phyloP scores from a whole-genome alignment of 164 flowering plant genomes.

The Vitis cinerea region DNA sequence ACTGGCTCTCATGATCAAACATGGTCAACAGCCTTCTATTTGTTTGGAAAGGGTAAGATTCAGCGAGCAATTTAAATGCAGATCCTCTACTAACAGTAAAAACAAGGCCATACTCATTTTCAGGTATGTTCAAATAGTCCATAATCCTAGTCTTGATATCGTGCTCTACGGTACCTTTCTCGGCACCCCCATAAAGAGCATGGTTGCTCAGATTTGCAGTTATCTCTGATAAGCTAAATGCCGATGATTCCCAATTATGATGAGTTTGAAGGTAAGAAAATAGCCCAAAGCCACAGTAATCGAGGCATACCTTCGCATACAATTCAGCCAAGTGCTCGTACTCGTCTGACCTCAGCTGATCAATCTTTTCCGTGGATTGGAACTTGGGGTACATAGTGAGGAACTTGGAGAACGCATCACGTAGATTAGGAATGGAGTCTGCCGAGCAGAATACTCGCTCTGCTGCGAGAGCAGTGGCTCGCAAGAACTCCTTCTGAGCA shows the following conservation, averaged over 20 bases:
- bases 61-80: conserved; percentile 84
- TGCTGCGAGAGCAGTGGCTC: conserved; percentile 64
- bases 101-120: conserved; percentile 85
- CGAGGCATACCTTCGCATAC: conserved; percentile 84
- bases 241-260: conserved; percentile 83
- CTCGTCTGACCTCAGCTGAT: conserved; percentile 60
- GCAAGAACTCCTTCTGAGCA: conserved; percentile 63
- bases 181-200: conserved; percentile 88
- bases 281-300: conserved; percentile 91
- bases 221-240: conserved; percentile 86
- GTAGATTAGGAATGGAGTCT: conserved; percentile 49
- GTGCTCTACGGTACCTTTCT: conserved; percentile 75
- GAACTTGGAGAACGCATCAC: conserved; percentile 54
- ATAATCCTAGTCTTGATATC: conserved; percentile 78
- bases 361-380: conserved; percentile 61
- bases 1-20: conserved; percentile 84
- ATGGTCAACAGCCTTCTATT: conserved; percentile 79
- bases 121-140: conserved; percentile 91
- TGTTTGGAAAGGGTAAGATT: conserved; percentile 82
- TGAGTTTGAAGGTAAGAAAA: conserved; percentile 70
- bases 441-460: conserved; percentile 41
- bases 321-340: conserved; percentile 45
- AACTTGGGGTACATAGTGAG: conserved; percentile 75
- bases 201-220: conserved; percentile 90
- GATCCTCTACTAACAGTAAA: conserved; percentile 93